Conservation (phyloP, 1,284 basidiomycete genomes). For the Ceratobasidium sp. region DNA sequence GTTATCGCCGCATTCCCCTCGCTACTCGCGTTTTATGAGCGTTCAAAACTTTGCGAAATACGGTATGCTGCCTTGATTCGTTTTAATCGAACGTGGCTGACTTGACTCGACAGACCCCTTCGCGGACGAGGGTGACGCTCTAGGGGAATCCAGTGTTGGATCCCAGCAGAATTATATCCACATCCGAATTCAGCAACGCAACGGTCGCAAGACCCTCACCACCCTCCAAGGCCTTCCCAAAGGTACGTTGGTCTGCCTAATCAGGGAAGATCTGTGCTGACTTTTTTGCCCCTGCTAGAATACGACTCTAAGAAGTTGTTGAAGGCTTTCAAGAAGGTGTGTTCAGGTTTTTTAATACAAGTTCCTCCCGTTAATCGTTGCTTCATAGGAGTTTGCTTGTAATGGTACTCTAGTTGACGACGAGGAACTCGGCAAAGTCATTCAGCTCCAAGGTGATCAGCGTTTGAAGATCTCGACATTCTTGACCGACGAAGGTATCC, state of each 20-base stretch:
- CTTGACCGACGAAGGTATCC: constrained; percentile 82
- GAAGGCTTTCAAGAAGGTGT: constrained; percentile 98
- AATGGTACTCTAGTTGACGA: constrained; percentile 98
- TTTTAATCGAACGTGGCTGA: constrained; percentile 49
- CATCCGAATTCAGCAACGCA: constrained; percentile 98
- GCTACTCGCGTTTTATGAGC: constrained; percentile 81
- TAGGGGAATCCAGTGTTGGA: constrained; percentile 81
- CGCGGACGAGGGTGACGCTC: constrained; percentile 89
- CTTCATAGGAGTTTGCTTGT: constrained; percentile 93
- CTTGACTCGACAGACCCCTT: constrained; percentile 80
- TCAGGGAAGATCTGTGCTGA: neutral
- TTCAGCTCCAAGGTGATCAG: constrained; percentile 99
- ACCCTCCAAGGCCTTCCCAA: constrained; percentile 97
- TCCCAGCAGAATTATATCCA: constrained; percentile 91
- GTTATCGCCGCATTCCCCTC: constrained; percentile 48
- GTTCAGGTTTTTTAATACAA: constrained; percentile 14
- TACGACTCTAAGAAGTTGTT: constrained; percentile 99
- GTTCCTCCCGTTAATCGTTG: neutral
- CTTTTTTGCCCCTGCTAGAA: constrained; percentile 65
- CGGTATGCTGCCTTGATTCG: constrained; percentile 62
- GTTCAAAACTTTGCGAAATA: constrained; percentile 88
- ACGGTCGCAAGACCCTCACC: constrained; percentile 99
- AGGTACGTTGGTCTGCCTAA: constrained; percentile 65
- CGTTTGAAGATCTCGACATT: constrained; percentile 90
- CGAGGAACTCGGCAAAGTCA: constrained; percentile 96